A percentile compares a stretch with the other conserved stretches of the same genome.
These are phyloP conservation scores for Moniliella sp. DNA, from an alignment of 1,284 basidiomycete species.

Conservation along the genomic window DNA sequence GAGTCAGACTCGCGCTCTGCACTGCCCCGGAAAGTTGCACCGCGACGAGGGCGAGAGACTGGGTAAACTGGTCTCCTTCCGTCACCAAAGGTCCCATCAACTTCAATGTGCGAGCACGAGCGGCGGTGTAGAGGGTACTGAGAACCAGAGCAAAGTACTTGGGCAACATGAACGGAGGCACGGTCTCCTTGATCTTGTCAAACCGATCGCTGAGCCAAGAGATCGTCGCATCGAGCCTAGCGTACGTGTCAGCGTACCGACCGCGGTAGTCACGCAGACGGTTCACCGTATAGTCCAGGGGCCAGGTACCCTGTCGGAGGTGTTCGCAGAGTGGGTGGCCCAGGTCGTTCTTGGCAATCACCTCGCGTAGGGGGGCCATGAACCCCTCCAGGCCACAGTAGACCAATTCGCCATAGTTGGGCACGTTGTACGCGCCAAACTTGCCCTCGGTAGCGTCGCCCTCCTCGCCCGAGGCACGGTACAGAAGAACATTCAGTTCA, in stretches of 20 bases:
- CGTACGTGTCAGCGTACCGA: not conserved
- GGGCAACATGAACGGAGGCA: constrained; percentile 23
- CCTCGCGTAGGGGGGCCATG: constrained; percentile 12
- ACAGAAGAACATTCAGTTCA: constrained; percentile 20
- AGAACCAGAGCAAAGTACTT: constrained; percentile 27
- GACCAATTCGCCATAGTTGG: constrained; percentile 8
- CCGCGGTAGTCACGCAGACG: constrained; percentile 39
- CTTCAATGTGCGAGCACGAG: constrained; percentile 9
- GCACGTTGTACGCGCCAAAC: constrained; percentile 18
- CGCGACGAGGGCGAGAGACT: constrained; percentile 16
- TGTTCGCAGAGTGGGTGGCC: constrained; percentile 23
- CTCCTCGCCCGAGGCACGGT: constrained; percentile 26
- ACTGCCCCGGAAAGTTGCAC: constrained; percentile 26
- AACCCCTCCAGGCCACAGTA: constrained; percentile 26
- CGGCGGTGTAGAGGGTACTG: constrained; percentile 17
- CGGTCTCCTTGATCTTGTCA: constrained; percentile 12
- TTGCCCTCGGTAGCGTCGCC: constrained; percentile 16
- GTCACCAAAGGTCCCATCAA: constrained; percentile 18
- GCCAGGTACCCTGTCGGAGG: constrained; percentile 20
- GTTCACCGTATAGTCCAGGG: constrained; percentile 18
- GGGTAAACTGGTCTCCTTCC: constrained; percentile 20
- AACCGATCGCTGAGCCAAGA: constrained; percentile 21
- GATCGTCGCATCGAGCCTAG: constrained; percentile 3
- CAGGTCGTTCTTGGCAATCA: constrained; percentile 19
- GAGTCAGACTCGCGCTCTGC: constrained; percentile 22